Evolutionary conservation across 2,329 filamentous ascomycete genomes (phyloP), one percentile per base, ranked within the genome.

Genomic region (Rutstroemia sp.): DNA sequence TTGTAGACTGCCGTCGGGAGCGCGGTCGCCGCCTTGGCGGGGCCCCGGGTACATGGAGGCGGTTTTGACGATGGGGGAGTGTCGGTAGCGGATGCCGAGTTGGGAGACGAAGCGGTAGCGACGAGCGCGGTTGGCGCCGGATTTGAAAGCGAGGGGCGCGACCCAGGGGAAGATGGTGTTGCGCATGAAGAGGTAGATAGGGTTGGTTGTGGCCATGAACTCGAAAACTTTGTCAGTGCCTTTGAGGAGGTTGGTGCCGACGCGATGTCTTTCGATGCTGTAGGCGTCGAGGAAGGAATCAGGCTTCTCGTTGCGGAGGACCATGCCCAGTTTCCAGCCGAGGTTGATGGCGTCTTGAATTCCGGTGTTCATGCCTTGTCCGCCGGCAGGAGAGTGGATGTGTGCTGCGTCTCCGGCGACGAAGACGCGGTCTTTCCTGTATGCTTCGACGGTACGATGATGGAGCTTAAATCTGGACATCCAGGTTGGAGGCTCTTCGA

Each of bases 281-380:
- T 80, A 81, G 12, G 71, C 75, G 49, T 77, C 69, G 0, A 82
- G 69, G 1, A 81, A 67, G 0, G 67, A 61, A 9, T 73, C 65
- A 10, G 66, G 67, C 1, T 70, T 60, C 37, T 63, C 51, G 2
- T 53, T 53, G 16, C 80, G 0, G 72, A 57, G 25, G 27, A 57
- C 55, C 42, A 37, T 47, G 18, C 50, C 70, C 1, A 72, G 61
- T 51, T 72, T 72, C 70, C 71, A 73, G 3, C 64, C 70, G 0
- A 73, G 54, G 50, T 71, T 69, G 27, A 70, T 61, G 14, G 68
- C 65, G 52, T 73, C 71, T 4, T 69, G 68, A 3, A 72, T 67
- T 1, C 69, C 70, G 1, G 67, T 71, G 58, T 73, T 73, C 68
- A 72, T 70, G 1, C 71, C 71, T 52, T 73, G 70, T 0, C 70